Base-by-base conservation (phyloP, 345 rosid genomes). In the Boechera divaricarpa region DNA sequence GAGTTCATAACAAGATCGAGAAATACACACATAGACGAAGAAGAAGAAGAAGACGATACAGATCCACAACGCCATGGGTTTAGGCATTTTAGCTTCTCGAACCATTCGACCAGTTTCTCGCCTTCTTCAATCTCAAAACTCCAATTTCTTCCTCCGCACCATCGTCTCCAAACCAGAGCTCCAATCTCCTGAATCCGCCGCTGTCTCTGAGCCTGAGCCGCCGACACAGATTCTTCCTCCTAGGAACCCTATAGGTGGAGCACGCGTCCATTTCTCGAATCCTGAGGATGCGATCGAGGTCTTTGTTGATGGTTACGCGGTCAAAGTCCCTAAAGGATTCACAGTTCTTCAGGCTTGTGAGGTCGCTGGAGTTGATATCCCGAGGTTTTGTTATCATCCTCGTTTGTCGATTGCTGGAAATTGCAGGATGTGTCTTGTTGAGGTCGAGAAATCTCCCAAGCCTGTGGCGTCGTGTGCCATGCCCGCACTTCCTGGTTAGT, bases 401-500 rank as follows among this genome's bases (percentile, higher is more conserved):
- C 90, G 99, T 3, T 87, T 95, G 32, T 95, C 99, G 4, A 95
- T 95, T 45, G 99, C 99, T 26, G 99, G 99, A 0, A 95, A 95
- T 71, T 95, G 99, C 69, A 88, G 99, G 56, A 95, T 95, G 99
- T 95, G 99, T 78, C 93, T 95, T 39, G 98, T 95, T 11, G 99
- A 95, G 88, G 99, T 95, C 7, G 99, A 93, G 90, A 95, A 95
- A 61, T 93, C 98, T 8, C 99, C 99, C 7, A 95, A 95, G 83
- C 99, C 99, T 10, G 99, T 95, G 1, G 99, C 99, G 0, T 95
- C 99, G 0, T 95, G 99, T 64, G 99, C 99, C 69, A 95, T 95
- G 99, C 99, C 99, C 0, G 99, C 99, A 3, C 98, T 95, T 74
- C 99, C 99, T 0, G 98, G 99, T 94, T 70, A 63, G 86, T 74